phyloP scores from a whole-genome alignment of 495 filamentous ascomycete genomes.

The Cenococcum geophilum region DNA sequence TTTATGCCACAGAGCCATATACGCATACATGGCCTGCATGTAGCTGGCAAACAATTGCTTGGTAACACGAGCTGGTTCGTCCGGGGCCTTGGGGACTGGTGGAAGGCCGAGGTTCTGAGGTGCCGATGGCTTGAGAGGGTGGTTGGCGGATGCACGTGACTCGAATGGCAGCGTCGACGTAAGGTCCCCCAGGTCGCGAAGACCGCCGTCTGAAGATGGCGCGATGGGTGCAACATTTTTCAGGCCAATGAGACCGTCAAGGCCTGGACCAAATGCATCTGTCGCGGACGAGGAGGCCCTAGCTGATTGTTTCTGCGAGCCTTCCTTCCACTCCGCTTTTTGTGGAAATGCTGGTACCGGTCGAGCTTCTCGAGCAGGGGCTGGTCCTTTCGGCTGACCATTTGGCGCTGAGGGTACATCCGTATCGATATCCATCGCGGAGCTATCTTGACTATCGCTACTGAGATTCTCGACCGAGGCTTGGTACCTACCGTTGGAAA shows the following conservation, averaged over 20 bases:
- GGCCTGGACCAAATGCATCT: not conserved
- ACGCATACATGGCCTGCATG: slow-evolving; percentile 54
- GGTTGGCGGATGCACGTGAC: slow-evolving; percentile 51
- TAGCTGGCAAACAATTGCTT: slow-evolving; percentile 51
- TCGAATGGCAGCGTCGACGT: slow-evolving; percentile 64
- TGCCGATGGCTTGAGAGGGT: slow-evolving; percentile 39
- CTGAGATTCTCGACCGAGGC: slow-evolving; percentile 17
- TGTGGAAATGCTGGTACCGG: slow-evolving; percentile 25
- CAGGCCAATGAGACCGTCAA: slow-evolving; percentile 12
- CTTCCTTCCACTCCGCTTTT: slow-evolving; percentile 20
- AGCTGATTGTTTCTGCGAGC: slow-evolving; percentile 2
- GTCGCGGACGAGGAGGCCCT: not conserved
- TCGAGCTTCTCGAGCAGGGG: slow-evolving; percentile 16
- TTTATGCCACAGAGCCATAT: slow-evolving; percentile 61
- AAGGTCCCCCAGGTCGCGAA: slow-evolving; percentile 62
- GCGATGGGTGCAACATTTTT: slow-evolving; percentile 55
- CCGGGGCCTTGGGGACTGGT: slow-evolving; percentile 51
- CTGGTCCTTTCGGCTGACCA: not conserved
- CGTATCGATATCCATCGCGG: slow-evolving; percentile 42
- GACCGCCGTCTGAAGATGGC: slow-evolving; percentile 46
- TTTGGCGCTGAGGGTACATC: slow-evolving; percentile 15
- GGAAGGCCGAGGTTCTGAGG: slow-evolving; percentile 52
- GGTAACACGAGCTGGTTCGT: slow-evolving; percentile 42
- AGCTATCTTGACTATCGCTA: slow-evolving; percentile 21
- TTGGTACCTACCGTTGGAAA: slow-evolving; percentile 13